Evolutionary conservation across 305 asterid genomes (phyloP), one percentile per base, ranked within the genome.

Genomic region (Solanum aculeatissimum): DNA sequence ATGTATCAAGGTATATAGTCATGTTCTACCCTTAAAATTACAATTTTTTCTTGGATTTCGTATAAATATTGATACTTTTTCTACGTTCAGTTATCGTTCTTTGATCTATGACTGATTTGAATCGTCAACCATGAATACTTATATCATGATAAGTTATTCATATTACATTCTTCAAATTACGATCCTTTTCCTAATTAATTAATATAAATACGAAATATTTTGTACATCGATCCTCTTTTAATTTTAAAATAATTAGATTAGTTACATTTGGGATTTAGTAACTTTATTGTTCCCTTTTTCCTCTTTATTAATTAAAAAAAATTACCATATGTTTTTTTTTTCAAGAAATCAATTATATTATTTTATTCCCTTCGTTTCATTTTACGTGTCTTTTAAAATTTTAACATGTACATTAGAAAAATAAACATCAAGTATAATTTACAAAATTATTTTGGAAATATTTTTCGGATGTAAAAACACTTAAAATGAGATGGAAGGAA

Each of bases 1-100:
- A 57, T 57, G 10, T n/a, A 57, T 57, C 2, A 55, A 55, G 6
- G 4, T 19, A 55, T 3, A 55, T 1, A 1, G 9, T 55, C 1
- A 19, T 55, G 0, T 0, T 57, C n/a, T 0, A 9, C 3, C 3
- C 7, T 57, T 57, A 9, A 57, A 21, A 1, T 57, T 57, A 57
- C 0, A 25, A 57, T 9, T 0, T 0, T 57, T 57, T n/a, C 21
- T 57, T 9, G 0, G n/a, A 0, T 57, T n/a, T 1, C 4, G 29
- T 9, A n/a, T 12, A 1, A n/a, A 5, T 35, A 4, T 35, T 4
- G 4, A 35, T 35, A 35, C 4, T 35, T 35, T 35, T 35, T 35
- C 40, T 35, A 4, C 1, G 5, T 35, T 35, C 40, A 35, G 1
- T 35, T 35, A 35, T 35, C 40, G 40, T 35, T 5, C 7, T 35